phyloP scores from a whole-genome alignment of 495 filamentous ascomycete genomes.

The Astrothelium macrocarpum region DNA sequence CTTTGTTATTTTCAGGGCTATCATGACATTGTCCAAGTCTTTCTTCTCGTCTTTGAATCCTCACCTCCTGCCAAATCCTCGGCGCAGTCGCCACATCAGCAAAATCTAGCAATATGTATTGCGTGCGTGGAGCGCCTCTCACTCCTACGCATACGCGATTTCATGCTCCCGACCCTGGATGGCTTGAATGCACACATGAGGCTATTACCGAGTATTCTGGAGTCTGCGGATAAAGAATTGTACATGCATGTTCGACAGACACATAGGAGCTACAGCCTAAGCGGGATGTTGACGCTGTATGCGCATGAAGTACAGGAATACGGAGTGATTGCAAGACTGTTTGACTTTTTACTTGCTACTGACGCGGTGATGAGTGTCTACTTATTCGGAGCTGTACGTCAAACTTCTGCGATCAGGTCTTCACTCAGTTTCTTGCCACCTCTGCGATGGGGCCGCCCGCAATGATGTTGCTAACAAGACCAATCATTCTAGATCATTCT shows the following conservation, averaged over 20 bases:
- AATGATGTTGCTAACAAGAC: background rate
- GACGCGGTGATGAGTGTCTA: slow-evolving; percentile 83
- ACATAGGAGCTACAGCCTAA: slow-evolving; percentile 84
- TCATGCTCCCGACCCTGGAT: slow-evolving; percentile 86
- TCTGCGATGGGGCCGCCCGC: background rate
- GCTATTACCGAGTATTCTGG: slow-evolving; percentile 72
- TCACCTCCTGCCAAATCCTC: background rate
- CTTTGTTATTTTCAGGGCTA: slow-evolving; percentile 97
- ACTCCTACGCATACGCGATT: slow-evolving; percentile 83
- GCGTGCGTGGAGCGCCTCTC: slow-evolving; percentile 60
- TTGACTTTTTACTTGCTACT: slow-evolving; percentile 78
- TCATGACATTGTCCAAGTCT: slow-evolving; percentile 96
- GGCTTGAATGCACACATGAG: slow-evolving; percentile 73
- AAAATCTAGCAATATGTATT: slow-evolving; percentile 34
- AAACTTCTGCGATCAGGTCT: background rate
- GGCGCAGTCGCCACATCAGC: slow-evolving; percentile 29
- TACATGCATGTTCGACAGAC: slow-evolving; percentile 62
- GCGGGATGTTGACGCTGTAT: slow-evolving; percentile 86
- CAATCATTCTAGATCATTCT: slow-evolving; percentile 53
- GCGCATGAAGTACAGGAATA: slow-evolving; percentile 91
- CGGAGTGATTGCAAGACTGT: slow-evolving; percentile 74
- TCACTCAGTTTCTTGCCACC: background rate
- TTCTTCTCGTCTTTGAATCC: slow-evolving; percentile 68
- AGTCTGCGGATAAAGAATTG: slow-evolving; percentile 55
- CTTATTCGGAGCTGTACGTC: slow-evolving; percentile 60